phyloP scores from a whole-genome alignment of 345 rosid genomes.

The Populus tremula region DNA sequence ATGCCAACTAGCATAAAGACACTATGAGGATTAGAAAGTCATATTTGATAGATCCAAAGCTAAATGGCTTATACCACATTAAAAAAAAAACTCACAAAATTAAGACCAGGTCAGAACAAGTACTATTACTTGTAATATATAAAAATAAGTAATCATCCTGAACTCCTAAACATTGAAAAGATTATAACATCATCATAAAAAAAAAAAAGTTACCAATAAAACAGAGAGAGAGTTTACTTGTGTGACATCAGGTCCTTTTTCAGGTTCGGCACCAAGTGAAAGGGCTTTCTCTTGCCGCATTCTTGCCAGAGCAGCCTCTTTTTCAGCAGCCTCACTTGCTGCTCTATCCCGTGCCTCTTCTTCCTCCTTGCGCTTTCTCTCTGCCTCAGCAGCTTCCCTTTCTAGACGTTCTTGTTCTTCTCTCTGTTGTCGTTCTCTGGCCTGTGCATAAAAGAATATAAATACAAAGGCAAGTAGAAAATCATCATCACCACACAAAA shows the following conservation, averaged over 20 bases:
- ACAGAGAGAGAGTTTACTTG: slow-evolving; percentile 43
- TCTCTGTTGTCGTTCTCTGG: slow-evolving; percentile 77
- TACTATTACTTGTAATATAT: background rate
- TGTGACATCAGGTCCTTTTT: slow-evolving; percentile 83
- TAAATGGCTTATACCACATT: background rate
- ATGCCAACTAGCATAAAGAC: background rate
- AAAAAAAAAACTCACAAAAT: background rate
- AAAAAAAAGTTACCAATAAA: background rate
- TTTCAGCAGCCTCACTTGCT: slow-evolving; percentile 83
- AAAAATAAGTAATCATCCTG: background rate
- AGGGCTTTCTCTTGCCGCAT: slow-evolving; percentile 80
- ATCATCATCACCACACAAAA: background rate
- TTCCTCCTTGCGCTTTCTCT: slow-evolving; percentile 79
- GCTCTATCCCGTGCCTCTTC: slow-evolving; percentile 86
- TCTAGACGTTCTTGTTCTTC: slow-evolving; percentile 82
- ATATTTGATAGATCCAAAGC: background rate
- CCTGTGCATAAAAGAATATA: slow-evolving; percentile 32
- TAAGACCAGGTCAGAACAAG: background rate
- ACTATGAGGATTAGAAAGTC: background rate
- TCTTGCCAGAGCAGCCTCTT: slow-evolving; percentile 71
- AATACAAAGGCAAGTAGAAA: background rate
- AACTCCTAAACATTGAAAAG: background rate
- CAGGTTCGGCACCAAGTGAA: slow-evolving; percentile 86
- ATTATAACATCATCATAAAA: background rate
- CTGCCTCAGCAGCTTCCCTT: slow-evolving; percentile 95